phyloP scores from a whole-genome alignment of 768 basidiomycete species.

The Cystobasidium ongulense region DNA sequence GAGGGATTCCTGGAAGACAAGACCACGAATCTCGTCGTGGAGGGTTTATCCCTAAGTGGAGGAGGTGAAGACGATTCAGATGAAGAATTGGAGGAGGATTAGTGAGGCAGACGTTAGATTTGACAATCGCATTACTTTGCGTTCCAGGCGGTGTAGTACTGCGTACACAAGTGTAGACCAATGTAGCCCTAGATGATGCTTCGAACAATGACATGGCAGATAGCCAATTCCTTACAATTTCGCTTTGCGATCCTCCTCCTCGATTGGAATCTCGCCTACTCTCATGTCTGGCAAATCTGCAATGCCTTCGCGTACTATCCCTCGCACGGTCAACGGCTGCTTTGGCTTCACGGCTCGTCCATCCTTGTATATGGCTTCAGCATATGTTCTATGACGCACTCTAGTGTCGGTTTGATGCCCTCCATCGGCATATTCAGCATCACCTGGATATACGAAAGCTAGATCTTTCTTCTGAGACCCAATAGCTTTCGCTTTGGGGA shows the following conservation, averaged over 20 bases:
- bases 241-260: neutral
- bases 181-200: too few relatives aligned
- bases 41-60: conserved; percentile 51
- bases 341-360: neutral
- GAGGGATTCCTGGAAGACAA: conserved; percentile 42
- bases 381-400: neutral
- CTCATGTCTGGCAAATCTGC: neutral
- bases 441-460: conserved; percentile 19
- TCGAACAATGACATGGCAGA: too few relatives aligned
- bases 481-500: conserved; percentile 6
- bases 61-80: conserved; percentile 52
- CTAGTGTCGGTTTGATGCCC: neutral
- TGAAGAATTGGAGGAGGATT: conserved; percentile 50
- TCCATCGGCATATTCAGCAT: conserved; percentile 2
- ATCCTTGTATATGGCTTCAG: neutral
- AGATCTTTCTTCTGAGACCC: neutral
- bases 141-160: too few relatives aligned
- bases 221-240: neutral
- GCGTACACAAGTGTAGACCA: too few relatives aligned
- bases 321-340: conserved; percentile 5
- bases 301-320: neutral
- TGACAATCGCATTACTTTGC: neutral
- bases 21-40: conserved; percentile 43
- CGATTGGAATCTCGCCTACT: neutral
- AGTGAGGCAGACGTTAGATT: neutral